Evolutionary conservation across 2,329 filamentous ascomycete species (phyloP).

Genomic region (Simplicillium sp.): DNA sequence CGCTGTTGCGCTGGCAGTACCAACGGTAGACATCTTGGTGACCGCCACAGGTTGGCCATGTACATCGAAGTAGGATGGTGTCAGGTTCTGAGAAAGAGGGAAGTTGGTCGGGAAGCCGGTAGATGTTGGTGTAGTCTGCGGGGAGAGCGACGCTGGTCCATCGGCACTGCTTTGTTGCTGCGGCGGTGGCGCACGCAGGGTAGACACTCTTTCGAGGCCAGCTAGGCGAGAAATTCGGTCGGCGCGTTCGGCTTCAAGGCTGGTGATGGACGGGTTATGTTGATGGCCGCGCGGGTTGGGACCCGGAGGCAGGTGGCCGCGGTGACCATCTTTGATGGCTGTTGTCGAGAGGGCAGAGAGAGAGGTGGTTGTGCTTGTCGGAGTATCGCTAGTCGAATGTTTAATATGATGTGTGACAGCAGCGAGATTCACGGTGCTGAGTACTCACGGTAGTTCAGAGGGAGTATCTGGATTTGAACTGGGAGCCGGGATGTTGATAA

Average conservation of each 20-base stretch:
- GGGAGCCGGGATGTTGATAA: slow-evolving; percentile 78
- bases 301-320: slow-evolving; percentile 56
- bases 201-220: slow-evolving; percentile 79
- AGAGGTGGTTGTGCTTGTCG: slow-evolving; percentile 85
- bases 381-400: slow-evolving; percentile 60
- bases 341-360: slow-evolving; percentile 87
- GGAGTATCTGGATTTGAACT: slow-evolving; percentile 78
- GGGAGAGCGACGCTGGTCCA: slow-evolving; percentile 29
- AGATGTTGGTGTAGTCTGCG: slow-evolving; percentile 42
- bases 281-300: slow-evolving; percentile 46
- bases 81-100: slow-evolving; percentile 29
- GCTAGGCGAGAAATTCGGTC: slow-evolving; percentile 92
- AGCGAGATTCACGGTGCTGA: not conserved
- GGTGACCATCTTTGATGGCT: slow-evolving; percentile 93
- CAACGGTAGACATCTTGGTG: slow-evolving; percentile 82
- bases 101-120: slow-evolving; percentile 31
- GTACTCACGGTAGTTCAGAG: slow-evolving; percentile 76
- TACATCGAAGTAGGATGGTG: slow-evolving; percentile 72
- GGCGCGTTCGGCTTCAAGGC: slow-evolving; percentile 82
- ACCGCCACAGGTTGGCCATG: slow-evolving; percentile 57
- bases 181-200: slow-evolving; percentile 48
- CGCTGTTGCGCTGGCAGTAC: slow-evolving; percentile 79
- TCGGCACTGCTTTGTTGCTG: slow-evolving; percentile 6
- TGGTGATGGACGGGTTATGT: slow-evolving; percentile 53
- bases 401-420: slow-evolving; percentile 6